Evolutionary conservation across 805 yeast species (phyloP), one percentile per base, ranked within the genome.

Genomic region (Saccharomycopsis fodiens): DNA sequence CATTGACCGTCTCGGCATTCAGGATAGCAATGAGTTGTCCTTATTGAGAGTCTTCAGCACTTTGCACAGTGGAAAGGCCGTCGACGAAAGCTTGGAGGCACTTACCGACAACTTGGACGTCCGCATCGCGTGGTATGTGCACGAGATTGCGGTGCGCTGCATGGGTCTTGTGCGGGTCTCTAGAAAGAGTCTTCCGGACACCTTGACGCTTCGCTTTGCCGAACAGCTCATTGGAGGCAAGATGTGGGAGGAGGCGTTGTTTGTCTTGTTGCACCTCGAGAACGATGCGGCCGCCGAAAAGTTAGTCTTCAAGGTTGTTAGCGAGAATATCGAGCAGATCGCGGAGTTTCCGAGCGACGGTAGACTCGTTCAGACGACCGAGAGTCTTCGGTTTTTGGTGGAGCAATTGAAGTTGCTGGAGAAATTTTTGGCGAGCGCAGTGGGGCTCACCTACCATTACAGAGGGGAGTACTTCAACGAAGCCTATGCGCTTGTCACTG

Each of bases 401-500:
- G 52, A 59, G 1, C 57, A 52, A 1, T 62, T 82, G 31, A 61
- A 65, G 37, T 60, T 84, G 15, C 86, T 88, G 3, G 52, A 59
- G 3, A 47, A 59, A 5, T 47, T 76, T 22, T 57, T 82, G 8
- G 67, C 70, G 54, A 78, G 77, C 50, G 76, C 88, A 0, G 66
- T 78, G 30, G 89, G 96, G 0, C 64, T 74, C 17, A 62, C 70
- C 31, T 75, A 76, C 48, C 70, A 72, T 41, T 65, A 68, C 35
- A 48, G 56, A 6, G 77, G 73, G 2, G 73, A 82, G 41, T 72
- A 67, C 53, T 68, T 79, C 63, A 66, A 72, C 13, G 87, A 86
- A 54, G 78, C 80, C 1, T 66, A 70, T 39, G 75, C 80, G 23
- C 70, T 82, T 39, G 62, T 86, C 1, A 69, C 67, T 10, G 95